Conservation (phyloP, 345 rosid genomes). For the Boechera divaricarpa region DNA sequence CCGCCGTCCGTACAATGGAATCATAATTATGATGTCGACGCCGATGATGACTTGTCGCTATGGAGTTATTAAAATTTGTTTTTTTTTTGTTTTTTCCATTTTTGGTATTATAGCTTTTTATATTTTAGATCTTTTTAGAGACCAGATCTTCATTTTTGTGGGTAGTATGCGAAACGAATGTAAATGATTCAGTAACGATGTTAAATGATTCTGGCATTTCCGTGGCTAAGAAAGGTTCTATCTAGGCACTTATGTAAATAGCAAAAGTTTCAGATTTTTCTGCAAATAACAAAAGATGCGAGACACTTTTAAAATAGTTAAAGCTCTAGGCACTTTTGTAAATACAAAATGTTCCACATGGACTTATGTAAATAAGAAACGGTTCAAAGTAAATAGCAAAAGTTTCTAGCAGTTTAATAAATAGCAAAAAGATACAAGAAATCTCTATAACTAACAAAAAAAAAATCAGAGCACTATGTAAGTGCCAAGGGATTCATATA, state of each 20-base stretch:
- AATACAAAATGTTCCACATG: not conserved
- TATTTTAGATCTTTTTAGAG: not conserved
- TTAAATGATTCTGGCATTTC: not conserved
- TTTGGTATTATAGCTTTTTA: not conserved
- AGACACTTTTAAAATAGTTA: not conserved
- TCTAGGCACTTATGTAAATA: too few species aligned
- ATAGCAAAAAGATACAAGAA: not conserved
- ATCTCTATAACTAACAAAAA: too few species aligned
- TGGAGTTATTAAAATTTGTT: constrained; percentile 57
- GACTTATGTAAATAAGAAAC: too few species aligned
- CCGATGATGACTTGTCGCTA: constrained; percentile 46
- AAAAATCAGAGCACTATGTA: too few species aligned
- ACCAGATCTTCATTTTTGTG: not conserved
- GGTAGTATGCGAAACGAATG: not conserved
- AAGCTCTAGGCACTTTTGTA: not conserved
- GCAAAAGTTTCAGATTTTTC: not conserved
- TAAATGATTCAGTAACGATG: not conserved
- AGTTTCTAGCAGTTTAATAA: not conserved
- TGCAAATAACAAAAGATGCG: not conserved
- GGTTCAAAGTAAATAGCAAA: too few species aligned
- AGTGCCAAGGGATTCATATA: not conserved
- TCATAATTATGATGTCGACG: constrained; percentile 22
- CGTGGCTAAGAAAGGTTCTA: too few species aligned
- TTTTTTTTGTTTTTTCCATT: too few species aligned
- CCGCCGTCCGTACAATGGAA: constrained; percentile 9